Base-by-base conservation (phyloP, 306 rosid species). In the Cicer bijugum region DNA sequence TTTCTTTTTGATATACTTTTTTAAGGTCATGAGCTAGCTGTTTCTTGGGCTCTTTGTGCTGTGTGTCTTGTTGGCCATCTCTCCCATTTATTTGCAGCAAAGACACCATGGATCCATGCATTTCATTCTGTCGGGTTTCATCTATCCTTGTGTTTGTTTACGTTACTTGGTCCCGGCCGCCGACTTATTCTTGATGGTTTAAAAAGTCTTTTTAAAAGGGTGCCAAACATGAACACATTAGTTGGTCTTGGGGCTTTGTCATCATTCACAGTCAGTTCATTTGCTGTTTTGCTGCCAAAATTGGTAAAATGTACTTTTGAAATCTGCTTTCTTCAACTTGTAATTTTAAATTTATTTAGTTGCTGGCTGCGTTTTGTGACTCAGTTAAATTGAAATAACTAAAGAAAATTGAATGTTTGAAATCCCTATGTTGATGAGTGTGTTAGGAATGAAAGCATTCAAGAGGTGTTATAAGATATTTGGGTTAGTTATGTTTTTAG, bases 221-320 rank as follows among this genome's bases (percentile, higher is more conserved):
- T 92, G 4, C 98, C 98, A 71, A 93, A 93, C 84, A 93, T 93
- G 98, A 93, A 93, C 77, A 89, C 96, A 72, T 83, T 93, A 86
- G 98, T 93, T 79, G 96, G 96, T 88, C 94, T 93, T 71, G 98
- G 98, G 72, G 96, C 98, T 81, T 33, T 93, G 75, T 93, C 98
- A n/a, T 93, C 98, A 69, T 93, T 93, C 83, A 73, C 94, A 67
- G 97, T 93, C 91, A 93, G 98, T 59, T 82, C 94, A 78, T 77
- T 91, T 74, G 98, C 98, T 50, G 80, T 80, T 66, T 84, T 91
- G 67, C 81, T 93, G 63, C 98, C 98, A 38, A 85, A 85, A 57
- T 85, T 93, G 96, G 98, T 93, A 89, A 84, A 66, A 72, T 71
- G 43, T 64, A 81, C 71, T 23, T 84, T 50, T 71, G 42, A 48